These are phyloP conservation scores for Penicillium coprophilum DNA, from an alignment of 495 filamentous ascomycete species.

Conservation along the genomic window DNA sequence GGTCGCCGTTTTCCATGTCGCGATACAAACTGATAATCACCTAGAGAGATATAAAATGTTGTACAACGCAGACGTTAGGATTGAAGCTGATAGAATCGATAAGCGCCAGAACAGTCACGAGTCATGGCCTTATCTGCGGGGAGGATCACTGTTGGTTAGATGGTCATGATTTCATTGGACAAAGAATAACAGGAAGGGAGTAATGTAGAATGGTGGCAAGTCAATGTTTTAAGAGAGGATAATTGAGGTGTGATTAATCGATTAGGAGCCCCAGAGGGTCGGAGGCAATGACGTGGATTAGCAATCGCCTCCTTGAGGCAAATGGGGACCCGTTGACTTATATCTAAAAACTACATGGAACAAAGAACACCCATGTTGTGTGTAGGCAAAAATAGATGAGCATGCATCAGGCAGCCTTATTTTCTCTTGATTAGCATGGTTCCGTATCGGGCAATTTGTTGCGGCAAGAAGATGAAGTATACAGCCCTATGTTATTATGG, in stretches of 20 bases:
- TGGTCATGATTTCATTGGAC: neutral
- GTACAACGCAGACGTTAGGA: slow-evolving; percentile 6
- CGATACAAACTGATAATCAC: neutral
- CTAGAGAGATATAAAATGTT: neutral
- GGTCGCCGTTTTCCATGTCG: slow-evolving; percentile 48
- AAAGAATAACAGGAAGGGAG: neutral
- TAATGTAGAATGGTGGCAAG: neutral
- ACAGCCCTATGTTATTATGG: neutral
- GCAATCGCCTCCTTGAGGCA: slow-evolving; percentile 7
- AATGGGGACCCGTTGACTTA: neutral
- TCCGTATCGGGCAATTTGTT: neutral
- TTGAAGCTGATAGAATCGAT: slow-evolving; percentile 3
- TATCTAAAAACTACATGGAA: neutral
- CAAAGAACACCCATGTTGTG: neutral
- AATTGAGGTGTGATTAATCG: neutral
- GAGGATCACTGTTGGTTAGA: slow-evolving; percentile 1
- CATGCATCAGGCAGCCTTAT: slow-evolving; percentile 1
- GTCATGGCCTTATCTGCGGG: slow-evolving; percentile 10
- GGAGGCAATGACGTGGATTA: slow-evolving; percentile 10
- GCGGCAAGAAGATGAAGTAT: neutral
- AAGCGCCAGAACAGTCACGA: slow-evolving; percentile 9
- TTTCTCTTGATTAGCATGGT: too few relatives aligned
- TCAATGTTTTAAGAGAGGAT: neutral
- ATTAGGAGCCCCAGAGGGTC: neutral
- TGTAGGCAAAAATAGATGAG: neutral